phyloP scores from a whole-genome alignment of 1,284 basidiomycete genomes.

The Chiua sp. region DNA sequence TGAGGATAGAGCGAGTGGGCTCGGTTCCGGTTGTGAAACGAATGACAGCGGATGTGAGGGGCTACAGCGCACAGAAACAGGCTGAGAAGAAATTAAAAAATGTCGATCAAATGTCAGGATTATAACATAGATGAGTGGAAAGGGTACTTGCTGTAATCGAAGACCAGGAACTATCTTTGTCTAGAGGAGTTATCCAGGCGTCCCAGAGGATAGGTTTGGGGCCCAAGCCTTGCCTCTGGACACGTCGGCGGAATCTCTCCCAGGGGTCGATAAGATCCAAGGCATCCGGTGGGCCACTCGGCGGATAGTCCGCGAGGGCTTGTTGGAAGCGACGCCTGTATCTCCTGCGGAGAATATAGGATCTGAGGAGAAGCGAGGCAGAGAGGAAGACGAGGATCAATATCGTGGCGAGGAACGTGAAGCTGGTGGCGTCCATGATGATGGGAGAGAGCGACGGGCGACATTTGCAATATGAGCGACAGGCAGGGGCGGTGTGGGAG shows the following conservation, averaged over 20 bases:
- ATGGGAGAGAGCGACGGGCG: constrained; percentile 8
- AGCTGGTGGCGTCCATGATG: constrained; percentile 44
- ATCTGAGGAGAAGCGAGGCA: constrained; percentile 64
- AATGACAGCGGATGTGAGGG: not conserved
- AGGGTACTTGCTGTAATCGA: constrained; percentile 18
- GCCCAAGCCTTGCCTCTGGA: constrained; percentile 4
- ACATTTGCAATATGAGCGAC: constrained; percentile 6
- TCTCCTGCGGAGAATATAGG: constrained; percentile 63
- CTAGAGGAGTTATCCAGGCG: constrained; percentile 8
- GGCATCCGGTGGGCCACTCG: not conserved
- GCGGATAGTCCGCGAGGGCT: constrained; percentile 50
- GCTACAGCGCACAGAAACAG: constrained; percentile 17
- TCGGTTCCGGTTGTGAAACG: not conserved
- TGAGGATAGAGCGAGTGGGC: not conserved
- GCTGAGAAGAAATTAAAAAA: constrained; percentile 15
- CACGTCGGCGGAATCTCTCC: constrained; percentile 5
- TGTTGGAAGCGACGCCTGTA: constrained; percentile 56
- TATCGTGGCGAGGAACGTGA: constrained; percentile 74
- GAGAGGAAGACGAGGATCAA: constrained; percentile 69
- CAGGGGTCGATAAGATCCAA: constrained; percentile 2
- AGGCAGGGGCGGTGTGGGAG: constrained; percentile 18
- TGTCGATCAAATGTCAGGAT: not conserved
- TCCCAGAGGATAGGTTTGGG: constrained; percentile 27
- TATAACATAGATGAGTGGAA: not conserved
- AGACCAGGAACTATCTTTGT: constrained; percentile 12